Conservation (phyloP, 345 rosid genomes). For the Eucalyptus viminalis region DNA sequence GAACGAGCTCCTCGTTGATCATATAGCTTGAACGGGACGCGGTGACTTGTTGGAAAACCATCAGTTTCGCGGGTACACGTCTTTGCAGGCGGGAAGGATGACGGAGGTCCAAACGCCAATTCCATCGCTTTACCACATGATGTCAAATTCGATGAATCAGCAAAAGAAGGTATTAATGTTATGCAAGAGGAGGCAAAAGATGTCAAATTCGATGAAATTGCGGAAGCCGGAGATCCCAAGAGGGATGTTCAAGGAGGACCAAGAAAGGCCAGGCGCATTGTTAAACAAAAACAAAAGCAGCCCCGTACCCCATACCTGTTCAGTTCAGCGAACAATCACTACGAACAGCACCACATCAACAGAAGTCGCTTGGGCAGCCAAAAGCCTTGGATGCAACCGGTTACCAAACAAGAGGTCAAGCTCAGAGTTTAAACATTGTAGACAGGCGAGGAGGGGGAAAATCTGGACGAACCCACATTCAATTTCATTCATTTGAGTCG, state of each 20-base stretch:
- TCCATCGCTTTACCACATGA: slow-evolving; percentile 2
- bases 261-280: background rate
- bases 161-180: background rate
- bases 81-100: slow-evolving; percentile 10
- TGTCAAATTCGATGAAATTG: background rate
- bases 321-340: background rate
- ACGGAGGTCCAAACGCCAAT: slow-evolving; percentile 25
- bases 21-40: background rate
- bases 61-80: slow-evolving; percentile 4
- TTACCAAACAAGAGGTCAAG: background rate
- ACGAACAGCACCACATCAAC: background rate
- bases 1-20: slow-evolving; percentile 12
- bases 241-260: background rate
- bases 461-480: background rate
- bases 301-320: background rate
- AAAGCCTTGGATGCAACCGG: background rate
- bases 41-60: slow-evolving; percentile 1
- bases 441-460: background rate
- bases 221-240: background rate
- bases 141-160: background rate
- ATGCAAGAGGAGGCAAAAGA: background rate
- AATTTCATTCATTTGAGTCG: background rate
- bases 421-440: background rate
- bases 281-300: background rate
- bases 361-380: background rate